A percentile compares a stretch with the other conserved stretches of the same genome.
These are phyloP conservation scores for Diaporthe sp. DNA, from an alignment of 2,329 filamentous ascomycete species.

Conservation along the genomic window DNA sequence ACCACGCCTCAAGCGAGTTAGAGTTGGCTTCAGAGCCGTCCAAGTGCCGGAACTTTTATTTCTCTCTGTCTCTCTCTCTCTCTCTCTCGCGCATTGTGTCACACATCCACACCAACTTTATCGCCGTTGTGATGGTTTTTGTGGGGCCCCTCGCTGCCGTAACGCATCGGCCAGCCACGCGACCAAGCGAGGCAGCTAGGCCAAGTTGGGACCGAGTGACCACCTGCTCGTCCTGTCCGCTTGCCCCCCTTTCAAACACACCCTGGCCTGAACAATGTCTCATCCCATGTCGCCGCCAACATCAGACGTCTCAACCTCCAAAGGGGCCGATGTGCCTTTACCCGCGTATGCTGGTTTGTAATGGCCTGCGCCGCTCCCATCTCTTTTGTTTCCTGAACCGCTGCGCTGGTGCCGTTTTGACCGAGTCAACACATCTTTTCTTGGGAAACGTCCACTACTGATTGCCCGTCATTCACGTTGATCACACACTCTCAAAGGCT, in stretches of 20 bases:
- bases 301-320: constrained; percentile 39
- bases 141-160: constrained; percentile 12
- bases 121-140: not conserved
- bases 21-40: constrained; percentile 17
- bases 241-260: constrained; percentile 29
- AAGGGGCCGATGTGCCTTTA: not conserved
- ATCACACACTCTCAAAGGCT: constrained; percentile 33
- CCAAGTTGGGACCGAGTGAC: not conserved
- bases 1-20: not conserved
- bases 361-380: not conserved
- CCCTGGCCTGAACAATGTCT: constrained; percentile 33
- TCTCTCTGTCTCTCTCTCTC: not conserved
- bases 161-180: not conserved
- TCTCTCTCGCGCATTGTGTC: constrained; percentile 1
- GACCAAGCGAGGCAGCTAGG: constrained; percentile 8
- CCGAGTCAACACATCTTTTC: constrained; percentile 9
- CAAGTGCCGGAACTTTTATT: constrained; percentile 20
- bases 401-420: not conserved
- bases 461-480: constrained; percentile 30
- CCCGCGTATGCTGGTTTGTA: not conserved
- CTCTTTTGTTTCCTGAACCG: constrained; percentile 11
- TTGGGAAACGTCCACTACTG: not conserved
- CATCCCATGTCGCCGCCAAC: constrained; percentile 34
- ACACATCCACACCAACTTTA: not conserved
- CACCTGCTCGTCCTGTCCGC: constrained; percentile 3